These are phyloP conservation scores for Pseudogymnoascus sp. DNA, from an alignment of 2,329 filamentous ascomycete species.

Conservation along the genomic window DNA sequence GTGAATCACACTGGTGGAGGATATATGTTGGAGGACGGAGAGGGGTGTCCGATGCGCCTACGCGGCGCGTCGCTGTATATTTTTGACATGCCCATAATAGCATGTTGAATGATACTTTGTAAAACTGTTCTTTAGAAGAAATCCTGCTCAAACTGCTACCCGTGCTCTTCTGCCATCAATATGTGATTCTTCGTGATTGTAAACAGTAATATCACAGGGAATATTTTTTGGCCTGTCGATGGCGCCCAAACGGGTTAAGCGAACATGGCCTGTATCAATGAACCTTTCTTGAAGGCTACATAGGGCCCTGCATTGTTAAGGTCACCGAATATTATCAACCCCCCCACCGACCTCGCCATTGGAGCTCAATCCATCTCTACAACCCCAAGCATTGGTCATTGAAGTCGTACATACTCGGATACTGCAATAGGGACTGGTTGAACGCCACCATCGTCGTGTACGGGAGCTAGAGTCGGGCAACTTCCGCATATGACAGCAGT, in stretches of 20 bases:
- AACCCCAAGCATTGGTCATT: slow-evolving; percentile 7
- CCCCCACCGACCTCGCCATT: not conserved
- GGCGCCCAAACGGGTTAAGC: not conserved
- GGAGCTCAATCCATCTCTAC: slow-evolving; percentile 2
- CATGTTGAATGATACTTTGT: slow-evolving; percentile 26
- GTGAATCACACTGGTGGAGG: slow-evolving; percentile 23
- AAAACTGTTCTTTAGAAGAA: slow-evolving; percentile 27
- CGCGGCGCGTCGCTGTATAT: slow-evolving; percentile 20
- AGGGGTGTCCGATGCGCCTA: slow-evolving; percentile 7
- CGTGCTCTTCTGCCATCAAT: not conserved
- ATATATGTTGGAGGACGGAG: slow-evolving; percentile 11
- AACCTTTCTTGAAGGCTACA: slow-evolving; percentile 5
- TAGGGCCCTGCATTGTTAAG: slow-evolving; percentile 5
- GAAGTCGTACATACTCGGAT: not conserved
- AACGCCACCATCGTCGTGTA: slow-evolving; percentile 1
- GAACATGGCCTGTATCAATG: slow-evolving; percentile 4
- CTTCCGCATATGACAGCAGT: slow-evolving; percentile 6
- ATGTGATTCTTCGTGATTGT: slow-evolving; percentile 9
- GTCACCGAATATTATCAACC: slow-evolving; percentile 8
- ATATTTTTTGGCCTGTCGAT: slow-evolving; percentile 2
- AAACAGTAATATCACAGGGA: not conserved
- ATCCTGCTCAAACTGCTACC: slow-evolving; percentile 23
- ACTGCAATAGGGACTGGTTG: not conserved
- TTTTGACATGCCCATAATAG: slow-evolving; percentile 23
- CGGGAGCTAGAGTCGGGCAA: slow-evolving; percentile 6